Base-by-base conservation (phyloP, 2,329 filamentous ascomycete species). In the Trichophyton verrucosum region DNA sequence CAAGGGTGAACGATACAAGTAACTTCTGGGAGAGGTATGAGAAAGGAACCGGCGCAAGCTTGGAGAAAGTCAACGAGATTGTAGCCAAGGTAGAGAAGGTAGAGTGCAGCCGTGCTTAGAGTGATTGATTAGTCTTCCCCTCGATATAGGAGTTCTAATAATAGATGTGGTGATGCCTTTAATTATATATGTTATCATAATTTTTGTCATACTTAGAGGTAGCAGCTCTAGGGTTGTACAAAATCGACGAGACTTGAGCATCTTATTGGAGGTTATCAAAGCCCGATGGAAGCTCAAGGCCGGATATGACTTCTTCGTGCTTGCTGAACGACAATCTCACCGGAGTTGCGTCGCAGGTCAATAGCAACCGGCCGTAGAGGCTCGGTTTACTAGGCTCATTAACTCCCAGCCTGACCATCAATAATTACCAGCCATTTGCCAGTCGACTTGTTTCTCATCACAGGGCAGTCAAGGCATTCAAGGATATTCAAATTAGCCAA, bases 1-100 rank as follows among this genome's bases (percentile, higher is more conserved):
- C 75, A 2, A 66, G 65, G 22, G 60, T 67, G 7, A 74, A 68
- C 64, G 67, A 68, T 64, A 9, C 57, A 15, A 22, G 15, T 11
- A 36, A 58, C 20, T 58, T 58, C 56, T 42, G 36, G 20, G 40
- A 58, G 30, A 27, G 38, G 22, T 51, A 7, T 55, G 46, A 38
- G 24, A 42, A 55, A 15, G 49, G 27, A 55, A 55, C n/a, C 17
- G 49, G 49, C 7, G 27, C 49, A 15, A 36, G 13, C n/a, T 8
- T 55, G 27, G 49, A 55, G 13, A 7, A 55, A 36, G 27, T 55
- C 49, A 55, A 55, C 30, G 49, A 55, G 49, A 7, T 36, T 24
- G 49, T 55, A 9, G 49, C 49, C 8, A 33, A 36, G 49, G 27
- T 24, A 33, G 49, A 27, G 13, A 33, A 36, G 49, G 27, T 24